Evolutionary conservation across 2,329 filamentous ascomycete species (phyloP).

Genomic region (Zasmidium citrigriseum): DNA sequence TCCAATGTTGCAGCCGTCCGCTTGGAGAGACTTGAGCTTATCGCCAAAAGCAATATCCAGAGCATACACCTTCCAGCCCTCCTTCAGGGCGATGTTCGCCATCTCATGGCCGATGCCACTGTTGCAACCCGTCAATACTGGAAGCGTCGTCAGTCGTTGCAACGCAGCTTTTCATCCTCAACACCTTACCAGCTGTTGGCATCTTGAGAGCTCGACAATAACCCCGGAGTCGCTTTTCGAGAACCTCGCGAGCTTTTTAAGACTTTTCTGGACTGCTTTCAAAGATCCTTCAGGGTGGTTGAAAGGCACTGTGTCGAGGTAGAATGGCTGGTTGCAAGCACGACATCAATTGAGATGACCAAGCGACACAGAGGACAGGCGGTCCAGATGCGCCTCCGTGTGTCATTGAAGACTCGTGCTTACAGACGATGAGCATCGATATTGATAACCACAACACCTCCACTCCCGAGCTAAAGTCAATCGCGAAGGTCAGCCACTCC

Average conservation of each 20-base stretch:
- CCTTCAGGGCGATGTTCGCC: constrained; percentile 3
- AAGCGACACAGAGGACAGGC: too few species aligned
- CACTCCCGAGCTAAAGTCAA: background rate
- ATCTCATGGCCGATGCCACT: constrained; percentile 7
- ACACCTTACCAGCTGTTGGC: background rate
- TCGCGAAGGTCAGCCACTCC: background rate
- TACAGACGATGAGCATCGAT: too few species aligned
- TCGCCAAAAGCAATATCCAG: constrained; percentile 20
- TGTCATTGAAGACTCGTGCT: too few species aligned
- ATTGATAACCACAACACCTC: background rate
- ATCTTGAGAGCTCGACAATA: too few species aligned
- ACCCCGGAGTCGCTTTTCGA: too few species aligned
- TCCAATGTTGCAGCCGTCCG: constrained; percentile 17
- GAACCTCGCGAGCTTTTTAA: too few species aligned
- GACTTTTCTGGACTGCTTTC: too few species aligned
- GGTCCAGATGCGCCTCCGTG: too few species aligned
- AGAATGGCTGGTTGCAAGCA: too few species aligned
- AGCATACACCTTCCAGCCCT: constrained; percentile 6
- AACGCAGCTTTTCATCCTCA: background rate
- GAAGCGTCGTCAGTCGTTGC: background rate
- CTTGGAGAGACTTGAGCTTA: constrained; percentile 28
- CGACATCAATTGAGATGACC: too few species aligned
- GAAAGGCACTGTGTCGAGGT: too few species aligned
- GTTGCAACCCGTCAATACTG: constrained; percentile 8
- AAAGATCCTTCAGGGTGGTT: too few species aligned